A percentile compares a stretch with the other conserved stretches of the same genome.
These are phyloP conservation scores for Solanum chiquidenum DNA, from an alignment of 257 asterid species.

Conservation along the genomic window DNA sequence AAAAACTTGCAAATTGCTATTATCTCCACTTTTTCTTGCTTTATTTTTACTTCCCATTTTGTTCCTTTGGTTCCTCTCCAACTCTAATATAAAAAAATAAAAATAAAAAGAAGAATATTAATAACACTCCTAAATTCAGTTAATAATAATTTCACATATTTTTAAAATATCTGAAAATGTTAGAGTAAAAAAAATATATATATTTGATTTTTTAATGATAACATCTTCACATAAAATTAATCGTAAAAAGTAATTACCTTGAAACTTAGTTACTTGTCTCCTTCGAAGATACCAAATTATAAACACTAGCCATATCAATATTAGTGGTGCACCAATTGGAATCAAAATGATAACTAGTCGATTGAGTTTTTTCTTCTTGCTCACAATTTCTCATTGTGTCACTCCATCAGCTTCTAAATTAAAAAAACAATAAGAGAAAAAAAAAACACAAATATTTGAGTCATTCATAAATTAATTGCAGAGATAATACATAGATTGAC, in stretches of 20 bases:
- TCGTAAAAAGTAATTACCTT: neutral
- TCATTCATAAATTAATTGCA: neutral
- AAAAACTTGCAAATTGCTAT: neutral
- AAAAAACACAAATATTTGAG: neutral
- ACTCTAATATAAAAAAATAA: too few relatives aligned
- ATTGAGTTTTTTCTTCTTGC: neutral
- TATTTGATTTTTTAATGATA: neutral
- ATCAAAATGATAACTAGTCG: neutral
- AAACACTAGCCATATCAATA: neutral
- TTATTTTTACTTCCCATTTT: neutral
- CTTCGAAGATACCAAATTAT: neutral
- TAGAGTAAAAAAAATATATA: too few relatives aligned
- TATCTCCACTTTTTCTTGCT: neutral
- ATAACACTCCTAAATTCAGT: too few relatives aligned
- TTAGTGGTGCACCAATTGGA: neutral
- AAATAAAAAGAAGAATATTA: too few relatives aligned
- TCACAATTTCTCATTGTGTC: neutral
- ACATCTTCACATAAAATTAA: neutral
- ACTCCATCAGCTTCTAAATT: neutral
- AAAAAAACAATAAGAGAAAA: neutral
- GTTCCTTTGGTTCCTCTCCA: neutral
- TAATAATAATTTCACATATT: too few relatives aligned
- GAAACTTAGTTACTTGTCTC: neutral
- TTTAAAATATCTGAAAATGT: too few relatives aligned
- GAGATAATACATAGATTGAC: neutral